Evolutionary conservation across 2,329 filamentous ascomycete genomes (phyloP).

Genomic region (Venturia asperata): DNA sequence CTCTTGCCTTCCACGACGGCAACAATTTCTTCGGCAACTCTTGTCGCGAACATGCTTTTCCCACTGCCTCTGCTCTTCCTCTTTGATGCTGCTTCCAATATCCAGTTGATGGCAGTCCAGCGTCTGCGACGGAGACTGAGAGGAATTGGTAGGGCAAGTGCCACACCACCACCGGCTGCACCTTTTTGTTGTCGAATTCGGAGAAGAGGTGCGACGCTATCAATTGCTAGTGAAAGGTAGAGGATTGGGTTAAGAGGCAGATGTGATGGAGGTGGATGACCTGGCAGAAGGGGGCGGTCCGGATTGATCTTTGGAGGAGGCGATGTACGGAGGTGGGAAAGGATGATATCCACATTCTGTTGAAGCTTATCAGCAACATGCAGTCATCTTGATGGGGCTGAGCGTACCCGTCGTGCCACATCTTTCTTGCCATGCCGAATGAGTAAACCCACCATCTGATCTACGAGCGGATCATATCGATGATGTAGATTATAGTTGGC

Average conservation of each 20-base stretch:
- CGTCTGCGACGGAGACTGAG: constrained; percentile 68
- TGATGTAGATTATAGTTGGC: constrained; percentile 61
- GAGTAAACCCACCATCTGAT: constrained; percentile 81
- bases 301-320: constrained; percentile 71
- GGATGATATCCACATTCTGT: constrained; percentile 77
- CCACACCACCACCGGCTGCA: constrained; percentile 75
- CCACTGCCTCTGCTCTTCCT: constrained; percentile 66
- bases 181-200: constrained; percentile 70
- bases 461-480: constrained; percentile 76
- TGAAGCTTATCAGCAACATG: neutral
- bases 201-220: constrained; percentile 85
- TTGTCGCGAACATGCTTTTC: constrained; percentile 63
- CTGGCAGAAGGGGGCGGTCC: constrained; percentile 63
- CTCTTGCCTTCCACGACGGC: constrained; percentile 82
- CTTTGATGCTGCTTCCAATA: constrained; percentile 75
- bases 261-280: constrained; percentile 66
- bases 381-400: constrained; percentile 5
- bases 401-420: constrained; percentile 73
- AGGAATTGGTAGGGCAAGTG: constrained; percentile 76
- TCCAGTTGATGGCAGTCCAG: constrained; percentile 77
- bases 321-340: constrained; percentile 76
- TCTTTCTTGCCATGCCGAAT: constrained; percentile 90
- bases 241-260: constrained; percentile 83
- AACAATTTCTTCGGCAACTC: constrained; percentile 80
- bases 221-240: constrained; percentile 84